These are phyloP conservation scores for Epithemia pelagica DNA, from an alignment of 108 stramenopile species.

Conservation along the genomic window DNA sequence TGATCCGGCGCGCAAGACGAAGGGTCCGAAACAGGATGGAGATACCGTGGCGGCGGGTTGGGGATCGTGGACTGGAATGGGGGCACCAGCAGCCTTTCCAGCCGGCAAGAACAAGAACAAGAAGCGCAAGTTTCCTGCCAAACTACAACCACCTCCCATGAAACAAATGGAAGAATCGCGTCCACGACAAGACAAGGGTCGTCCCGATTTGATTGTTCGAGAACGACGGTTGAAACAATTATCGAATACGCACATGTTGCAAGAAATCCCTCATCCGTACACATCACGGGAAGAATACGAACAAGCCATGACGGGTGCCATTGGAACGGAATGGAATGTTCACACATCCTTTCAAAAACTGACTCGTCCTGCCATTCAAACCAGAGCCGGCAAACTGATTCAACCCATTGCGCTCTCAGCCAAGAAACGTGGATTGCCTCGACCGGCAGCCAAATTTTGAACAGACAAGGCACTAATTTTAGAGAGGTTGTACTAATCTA, in stretches of 20 bases:
- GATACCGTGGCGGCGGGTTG: slow-evolving; percentile 51
- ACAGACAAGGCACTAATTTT: too few relatives aligned
- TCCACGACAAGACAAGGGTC: slow-evolving; percentile 64
- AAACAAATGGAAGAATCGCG: slow-evolving; percentile 16
- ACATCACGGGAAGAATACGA: slow-evolving; percentile 93
- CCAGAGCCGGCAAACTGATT: slow-evolving; percentile 88
- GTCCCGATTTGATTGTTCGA: slow-evolving; percentile 86
- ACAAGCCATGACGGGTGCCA: slow-evolving; percentile 80
- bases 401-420: slow-evolving; percentile 60
- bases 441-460: slow-evolving; percentile 73
- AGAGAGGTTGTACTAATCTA: too few relatives aligned
- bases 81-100: slow-evolving; percentile 64
- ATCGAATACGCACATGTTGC: slow-evolving; percentile 73
- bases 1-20: slow-evolving; percentile 55
- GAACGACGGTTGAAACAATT: slow-evolving; percentile 89
- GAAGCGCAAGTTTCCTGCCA: slow-evolving; percentile 48
- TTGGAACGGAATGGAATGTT: slow-evolving; percentile 96
- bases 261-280: slow-evolving; percentile 93
- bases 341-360: slow-evolving; percentile 70
- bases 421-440: slow-evolving; percentile 59
- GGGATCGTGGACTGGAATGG: slow-evolving; percentile 88
- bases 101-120: slow-evolving; percentile 55
- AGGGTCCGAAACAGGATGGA: slow-evolving; percentile 34
- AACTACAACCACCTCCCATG: slow-evolving; percentile 41
- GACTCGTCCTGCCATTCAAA: slow-evolving; percentile 86